Evolutionary conservation across 1,284 basidiomycete species (phyloP), one percentile per base, ranked within the genome.

Genomic region (Cystobasidium sp.): DNA sequence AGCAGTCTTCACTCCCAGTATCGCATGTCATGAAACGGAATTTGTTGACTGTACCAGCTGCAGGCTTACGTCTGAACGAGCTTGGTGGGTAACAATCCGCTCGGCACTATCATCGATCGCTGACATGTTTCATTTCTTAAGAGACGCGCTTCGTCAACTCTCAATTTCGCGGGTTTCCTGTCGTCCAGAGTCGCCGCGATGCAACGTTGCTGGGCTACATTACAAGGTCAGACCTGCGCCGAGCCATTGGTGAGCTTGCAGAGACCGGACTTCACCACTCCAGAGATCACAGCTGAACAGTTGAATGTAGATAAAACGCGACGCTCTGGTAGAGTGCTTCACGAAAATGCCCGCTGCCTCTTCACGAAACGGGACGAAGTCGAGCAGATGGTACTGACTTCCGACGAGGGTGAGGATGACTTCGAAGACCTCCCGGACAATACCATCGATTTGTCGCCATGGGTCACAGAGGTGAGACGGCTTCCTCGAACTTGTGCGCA

Each of bases 91-190:
- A 1, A 6, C 16, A 43, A 20, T 0, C 37, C 49, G 46, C 44
- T 51, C 10, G 1, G 14, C 5, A 14, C 47, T 37, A 20, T 14
- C 18, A 46, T 20, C 59, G 20, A 14, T 10, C 10, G 46, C 64
- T 12, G 31, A 31, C 24, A 41, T 31, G 3, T 41, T 68, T 1
- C 18, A 41, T 18, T 7, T 1, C 20, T 24, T 41, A 55, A 93
- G 92, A 93, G 83, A 84, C 85, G 9, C 85, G 89, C 37, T 84
- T 96, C 18, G 86, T 87, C 53, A 86, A 86, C 58, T 91, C 89
- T 0, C 85, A 87, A 66, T 93, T 92, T 77, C 93, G 95, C 81
- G 95, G 96, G 0, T 97, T 96, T 83, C 97, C 97, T 0, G 88
- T 99, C 47, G 88, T 97, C 18, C 86, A 85, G 18, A 84, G 82